Evolutionary conservation across 2,329 filamentous ascomycete genomes (phyloP).

Genomic region (Trichoderma lentiforme): DNA sequence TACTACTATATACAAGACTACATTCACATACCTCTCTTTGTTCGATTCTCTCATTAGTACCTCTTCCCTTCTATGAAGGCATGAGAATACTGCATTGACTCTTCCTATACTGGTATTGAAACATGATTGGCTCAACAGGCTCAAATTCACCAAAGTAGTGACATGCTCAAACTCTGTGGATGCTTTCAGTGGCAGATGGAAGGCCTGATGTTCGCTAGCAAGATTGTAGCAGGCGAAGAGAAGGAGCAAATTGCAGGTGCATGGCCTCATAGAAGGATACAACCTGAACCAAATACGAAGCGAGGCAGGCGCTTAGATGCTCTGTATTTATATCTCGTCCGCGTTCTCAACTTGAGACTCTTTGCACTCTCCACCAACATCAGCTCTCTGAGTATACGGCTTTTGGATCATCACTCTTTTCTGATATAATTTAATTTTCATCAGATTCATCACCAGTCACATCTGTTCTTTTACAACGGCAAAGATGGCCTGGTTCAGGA

Average conservation of each 20-base stretch:
- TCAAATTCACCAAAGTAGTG: neutral
- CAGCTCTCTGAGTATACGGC: neutral
- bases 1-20: neutral
- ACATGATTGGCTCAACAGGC: neutral
- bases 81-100: neutral
- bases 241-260: neutral
- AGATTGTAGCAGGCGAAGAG: neutral
- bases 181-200: neutral
- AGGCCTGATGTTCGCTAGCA: neutral
- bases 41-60: neutral
- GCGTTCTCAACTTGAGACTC: neutral
- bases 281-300: no score
- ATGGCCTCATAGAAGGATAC: neutral
- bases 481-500: slow-evolving; percentile 18
- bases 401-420: neutral
- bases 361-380: neutral
- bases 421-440: neutral
- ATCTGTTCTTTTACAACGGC: neutral
- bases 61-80: neutral
- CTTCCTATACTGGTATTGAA: neutral
- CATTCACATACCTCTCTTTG: neutral
- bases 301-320: neutral
- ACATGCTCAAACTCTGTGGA: neutral
- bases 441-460: neutral
- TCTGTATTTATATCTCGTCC: neutral